Conservation (phyloP, 1,284 basidiomycete species). For the Papiliotrema flavescens region DNA sequence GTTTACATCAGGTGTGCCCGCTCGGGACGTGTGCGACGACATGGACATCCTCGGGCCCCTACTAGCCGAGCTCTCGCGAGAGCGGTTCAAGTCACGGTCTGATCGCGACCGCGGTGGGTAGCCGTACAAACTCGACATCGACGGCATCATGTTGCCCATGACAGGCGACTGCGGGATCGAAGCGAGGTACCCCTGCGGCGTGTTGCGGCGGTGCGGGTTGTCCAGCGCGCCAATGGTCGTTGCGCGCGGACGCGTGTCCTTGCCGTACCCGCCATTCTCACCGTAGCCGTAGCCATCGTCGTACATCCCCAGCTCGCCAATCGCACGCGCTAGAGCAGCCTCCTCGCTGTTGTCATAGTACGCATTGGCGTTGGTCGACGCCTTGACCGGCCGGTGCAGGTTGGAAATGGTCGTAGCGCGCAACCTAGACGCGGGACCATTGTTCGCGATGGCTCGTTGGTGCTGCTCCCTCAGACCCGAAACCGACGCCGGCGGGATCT, state of each 20-base stretch:
- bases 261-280: constrained; percentile 14
- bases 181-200: constrained; percentile 54
- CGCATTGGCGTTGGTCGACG: constrained; percentile 62
- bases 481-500: constrained; percentile 67
- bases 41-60: constrained; percentile 37
- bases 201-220: constrained; percentile 50
- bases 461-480: constrained; percentile 79
- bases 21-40: constrained; percentile 37
- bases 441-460: constrained; percentile 73
- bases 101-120: constrained; percentile 31
- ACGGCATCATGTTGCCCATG: constrained; percentile 15
- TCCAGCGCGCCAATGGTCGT: constrained; percentile 90
- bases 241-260: constrained; percentile 68
- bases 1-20: constrained; percentile 41
- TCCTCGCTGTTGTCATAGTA: constrained; percentile 62
- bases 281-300: constrained; percentile 15
- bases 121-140: constrained; percentile 18
- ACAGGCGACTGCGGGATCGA: constrained; percentile 44
- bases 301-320: constrained; percentile 40
- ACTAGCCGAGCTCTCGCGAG: constrained; percentile 26
- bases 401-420: constrained; percentile 89
- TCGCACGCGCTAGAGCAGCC: constrained; percentile 31
- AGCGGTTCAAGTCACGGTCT: constrained; percentile 31
- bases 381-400: constrained; percentile 57
- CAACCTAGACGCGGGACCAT: constrained; percentile 63